A percentile compares a stretch with the other conserved stretches of the same genome.
Conservation (phyloP, 73 alveolate species). For the Symbiodinium natans region DNA sequence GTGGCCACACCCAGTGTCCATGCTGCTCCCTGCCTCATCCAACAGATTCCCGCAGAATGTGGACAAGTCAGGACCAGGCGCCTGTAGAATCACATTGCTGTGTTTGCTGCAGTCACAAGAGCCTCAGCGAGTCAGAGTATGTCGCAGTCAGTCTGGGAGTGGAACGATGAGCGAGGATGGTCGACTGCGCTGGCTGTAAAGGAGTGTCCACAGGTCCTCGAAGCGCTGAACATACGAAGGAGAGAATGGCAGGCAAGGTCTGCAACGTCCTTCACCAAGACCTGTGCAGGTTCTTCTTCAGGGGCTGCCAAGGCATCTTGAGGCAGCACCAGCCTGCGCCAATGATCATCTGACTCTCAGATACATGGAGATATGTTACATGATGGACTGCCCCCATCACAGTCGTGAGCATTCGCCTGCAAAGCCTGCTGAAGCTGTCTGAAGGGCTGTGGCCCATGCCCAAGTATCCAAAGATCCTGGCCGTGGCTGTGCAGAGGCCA, state of each 20-base stretch:
- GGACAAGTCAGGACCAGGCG: conserved; percentile 54
- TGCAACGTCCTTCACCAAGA: conserved; percentile 60
- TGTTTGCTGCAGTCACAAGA: no score
- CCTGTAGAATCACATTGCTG: no score
- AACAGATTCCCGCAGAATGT: conserved; percentile 59
- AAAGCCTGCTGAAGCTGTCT: conserved; percentile 42
- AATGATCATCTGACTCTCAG: not conserved
- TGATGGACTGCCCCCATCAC: no score
- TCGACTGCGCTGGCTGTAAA: conserved; percentile 68
- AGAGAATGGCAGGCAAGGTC: not conserved
- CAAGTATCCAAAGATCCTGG: conserved; percentile 67
- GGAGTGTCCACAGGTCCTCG: conserved; percentile 77
- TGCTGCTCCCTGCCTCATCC: conserved; percentile 37
- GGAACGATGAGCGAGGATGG: conserved; percentile 36
- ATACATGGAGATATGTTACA: no score
- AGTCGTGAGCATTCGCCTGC: conserved; percentile 64
- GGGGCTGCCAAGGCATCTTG: not conserved
- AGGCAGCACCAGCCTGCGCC: conserved; percentile 50
- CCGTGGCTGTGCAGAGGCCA: no score
- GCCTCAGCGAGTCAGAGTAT: not conserved
- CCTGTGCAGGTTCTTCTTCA: conserved; percentile 66
- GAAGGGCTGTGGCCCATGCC: conserved; percentile 57
- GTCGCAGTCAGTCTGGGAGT: not conserved
- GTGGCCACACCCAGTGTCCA: not conserved
- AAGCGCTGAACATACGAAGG: not conserved